These are phyloP conservation scores for Mesembryanthemum crystallinum DNA, from an alignment of 148 eudicot species.

Conservation along the genomic window DNA sequence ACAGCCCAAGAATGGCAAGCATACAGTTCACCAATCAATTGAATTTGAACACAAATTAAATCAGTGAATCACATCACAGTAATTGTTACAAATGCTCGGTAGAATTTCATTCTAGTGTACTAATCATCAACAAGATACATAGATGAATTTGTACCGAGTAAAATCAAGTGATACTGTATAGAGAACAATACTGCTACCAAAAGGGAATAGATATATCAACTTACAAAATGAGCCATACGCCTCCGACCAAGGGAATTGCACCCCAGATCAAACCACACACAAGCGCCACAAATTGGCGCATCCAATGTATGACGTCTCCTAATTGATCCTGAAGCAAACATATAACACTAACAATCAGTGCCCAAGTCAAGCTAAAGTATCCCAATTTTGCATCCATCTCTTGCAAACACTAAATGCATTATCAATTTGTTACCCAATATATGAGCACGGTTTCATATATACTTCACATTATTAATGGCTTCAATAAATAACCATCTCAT, in stretches of 20 bases:
- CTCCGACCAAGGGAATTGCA: slow-evolving; percentile 91
- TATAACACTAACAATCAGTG: neutral
- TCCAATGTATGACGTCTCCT: slow-evolving; percentile 95
- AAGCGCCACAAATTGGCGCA: slow-evolving; percentile 75
- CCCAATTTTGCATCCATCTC: neutral
- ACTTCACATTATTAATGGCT: neutral
- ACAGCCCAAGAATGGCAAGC: neutral
- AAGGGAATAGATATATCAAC: slow-evolving; percentile 27
- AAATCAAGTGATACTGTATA: neutral
- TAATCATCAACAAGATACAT: neutral
- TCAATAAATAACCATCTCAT: neutral
- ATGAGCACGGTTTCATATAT: neutral
- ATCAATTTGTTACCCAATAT: neutral
- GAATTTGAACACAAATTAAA: neutral
- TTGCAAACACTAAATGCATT: neutral
- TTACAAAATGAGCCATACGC: slow-evolving; percentile 90
- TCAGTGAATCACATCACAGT: neutral
- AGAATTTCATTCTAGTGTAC: neutral
- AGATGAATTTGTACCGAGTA: neutral
- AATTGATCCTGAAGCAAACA: slow-evolving; percentile 69
- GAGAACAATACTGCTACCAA: neutral
- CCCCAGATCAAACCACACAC: slow-evolving; percentile 86
- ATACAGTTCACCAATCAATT: neutral
- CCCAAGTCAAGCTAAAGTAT: neutral
- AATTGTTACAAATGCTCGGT: neutral